These are phyloP conservation scores for Astrephomene gubernaculifera DNA, from an alignment of 139 green algal species.

Conservation along the genomic window DNA sequence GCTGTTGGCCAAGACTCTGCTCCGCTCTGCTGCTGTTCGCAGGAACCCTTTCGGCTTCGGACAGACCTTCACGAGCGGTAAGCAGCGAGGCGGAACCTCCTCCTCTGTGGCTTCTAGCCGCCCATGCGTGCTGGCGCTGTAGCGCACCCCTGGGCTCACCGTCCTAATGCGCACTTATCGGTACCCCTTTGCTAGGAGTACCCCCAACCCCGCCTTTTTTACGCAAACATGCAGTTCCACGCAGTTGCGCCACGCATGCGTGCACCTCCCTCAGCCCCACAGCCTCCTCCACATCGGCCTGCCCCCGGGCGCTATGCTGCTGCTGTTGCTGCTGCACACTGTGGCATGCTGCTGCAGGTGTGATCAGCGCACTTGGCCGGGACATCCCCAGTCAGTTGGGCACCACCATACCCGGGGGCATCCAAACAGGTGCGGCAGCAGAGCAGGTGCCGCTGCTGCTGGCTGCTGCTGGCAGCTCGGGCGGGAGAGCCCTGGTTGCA, in stretches of 20 bases:
- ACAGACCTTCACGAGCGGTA: constrained; percentile 84
- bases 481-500: no score
- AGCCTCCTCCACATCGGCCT: not conserved
- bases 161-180: no score
- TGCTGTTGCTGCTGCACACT: not conserved
- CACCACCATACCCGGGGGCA: constrained; percentile 77
- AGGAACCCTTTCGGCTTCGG: constrained; percentile 92
- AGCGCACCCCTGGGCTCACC: not conserved
- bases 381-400: constrained; percentile 75
- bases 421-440: constrained; percentile 79
- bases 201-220: no score
- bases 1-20: no score
- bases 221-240: no score
- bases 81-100: not conserved
- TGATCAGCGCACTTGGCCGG: constrained; percentile 68
- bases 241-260: no score
- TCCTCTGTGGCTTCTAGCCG: no score
- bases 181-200: no score
- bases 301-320: no score
- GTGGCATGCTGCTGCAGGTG: constrained; percentile 38
- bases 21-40: constrained; percentile 23
- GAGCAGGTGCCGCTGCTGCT: not conserved
- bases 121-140: not conserved
- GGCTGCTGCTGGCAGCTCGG: not conserved
- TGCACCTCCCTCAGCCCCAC: no score